Evolutionary conservation across 2,329 filamentous ascomycete genomes (phyloP), one percentile per base, ranked within the genome.

Genomic region (Penicillium sp.): DNA sequence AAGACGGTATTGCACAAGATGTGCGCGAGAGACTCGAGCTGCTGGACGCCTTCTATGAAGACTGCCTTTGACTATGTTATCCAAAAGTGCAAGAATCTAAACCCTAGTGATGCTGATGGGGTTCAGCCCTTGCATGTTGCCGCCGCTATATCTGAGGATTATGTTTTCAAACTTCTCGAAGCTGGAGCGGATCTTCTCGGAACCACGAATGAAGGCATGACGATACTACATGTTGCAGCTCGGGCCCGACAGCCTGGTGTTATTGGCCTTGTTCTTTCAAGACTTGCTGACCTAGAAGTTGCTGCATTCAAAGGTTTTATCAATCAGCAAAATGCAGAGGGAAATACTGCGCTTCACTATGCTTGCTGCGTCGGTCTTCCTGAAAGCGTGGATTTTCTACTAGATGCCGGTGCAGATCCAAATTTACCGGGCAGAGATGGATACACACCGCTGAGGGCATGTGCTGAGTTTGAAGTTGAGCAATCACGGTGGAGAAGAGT

Each of bases 121-220:
- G 45, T 64, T 37, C 54, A 57, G 19, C 62, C 62, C 4, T 25
- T 62, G 26, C 61, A 64, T 54, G 31, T 64, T 19, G 62, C 62
- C 1, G 57, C 59, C 9, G 35, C 59, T 13, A 29, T 63, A 3
- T 64, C 57, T 6, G 57, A 60, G 23, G 37, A 8, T 6, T 57
- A 52, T 48, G 56, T 63, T 29, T 43, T 37, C 23, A 58, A 60
- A 26, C 59, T 63, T 51, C 54, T 63, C 25, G 42, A 58, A 25
- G 39, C 58, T 27, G 61, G 62, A 3, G 62, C 55, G 3, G 43
- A 63, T 50, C 2, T 55, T 16, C 54, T 55, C 8, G 55, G 21
- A 13, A 25, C 23, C 14, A 64, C 62, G 4, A 26, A 59, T n/a
- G 57, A 63, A 23, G 52, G 50, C 23, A 57, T 62, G 53, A 57